Evolutionary conservation across 345 rosid species (phyloP).

Genomic region (Aegle marmelos): DNA sequence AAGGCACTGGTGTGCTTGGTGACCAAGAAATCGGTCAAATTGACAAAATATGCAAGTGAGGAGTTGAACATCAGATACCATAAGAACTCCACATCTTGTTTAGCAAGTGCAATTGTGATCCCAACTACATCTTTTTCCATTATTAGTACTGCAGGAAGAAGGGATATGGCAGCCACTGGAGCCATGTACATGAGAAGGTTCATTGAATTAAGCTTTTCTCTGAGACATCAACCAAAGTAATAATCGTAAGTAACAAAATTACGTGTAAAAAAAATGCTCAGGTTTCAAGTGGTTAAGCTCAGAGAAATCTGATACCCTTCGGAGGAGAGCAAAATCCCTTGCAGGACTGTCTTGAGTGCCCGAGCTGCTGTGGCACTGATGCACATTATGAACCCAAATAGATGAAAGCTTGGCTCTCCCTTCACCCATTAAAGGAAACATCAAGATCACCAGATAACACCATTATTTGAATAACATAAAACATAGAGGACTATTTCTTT

Average conservation of each 20-base stretch:
- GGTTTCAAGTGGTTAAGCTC: not conserved
- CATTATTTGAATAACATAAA: not conserved
- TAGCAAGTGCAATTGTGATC: constrained; percentile 41
- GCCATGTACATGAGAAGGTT: constrained; percentile 57
- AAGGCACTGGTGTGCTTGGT: constrained; percentile 51
- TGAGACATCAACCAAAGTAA: not conserved
- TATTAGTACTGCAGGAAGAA: constrained; percentile 29
- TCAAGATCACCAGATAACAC: constrained; percentile 5
- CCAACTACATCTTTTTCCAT: constrained; percentile 41
- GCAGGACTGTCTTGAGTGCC: constrained; percentile 47
- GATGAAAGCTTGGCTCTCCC: constrained; percentile 53
- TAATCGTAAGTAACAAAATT: not conserved
- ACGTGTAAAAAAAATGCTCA: not conserved
- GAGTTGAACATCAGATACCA: constrained; percentile 41
- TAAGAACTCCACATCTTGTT: constrained; percentile 35
- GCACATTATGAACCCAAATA: constrained; percentile 44
- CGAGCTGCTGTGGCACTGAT: constrained; percentile 48
- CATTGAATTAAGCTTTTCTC: constrained; percentile 51
- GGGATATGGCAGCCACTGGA: constrained; percentile 41
- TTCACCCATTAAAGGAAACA: constrained; percentile 21
- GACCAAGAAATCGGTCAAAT: constrained; percentile 44
- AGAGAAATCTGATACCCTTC: constrained; percentile 34
- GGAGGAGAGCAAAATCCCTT: constrained; percentile 46
- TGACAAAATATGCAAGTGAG: constrained; percentile 41
- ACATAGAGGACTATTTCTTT: not conserved